A percentile compares a stretch with the other conserved stretches of the same genome.
phyloP scores from a whole-genome alignment of 1,139 yeast genomes.

The Lodderomyces margitis region DNA sequence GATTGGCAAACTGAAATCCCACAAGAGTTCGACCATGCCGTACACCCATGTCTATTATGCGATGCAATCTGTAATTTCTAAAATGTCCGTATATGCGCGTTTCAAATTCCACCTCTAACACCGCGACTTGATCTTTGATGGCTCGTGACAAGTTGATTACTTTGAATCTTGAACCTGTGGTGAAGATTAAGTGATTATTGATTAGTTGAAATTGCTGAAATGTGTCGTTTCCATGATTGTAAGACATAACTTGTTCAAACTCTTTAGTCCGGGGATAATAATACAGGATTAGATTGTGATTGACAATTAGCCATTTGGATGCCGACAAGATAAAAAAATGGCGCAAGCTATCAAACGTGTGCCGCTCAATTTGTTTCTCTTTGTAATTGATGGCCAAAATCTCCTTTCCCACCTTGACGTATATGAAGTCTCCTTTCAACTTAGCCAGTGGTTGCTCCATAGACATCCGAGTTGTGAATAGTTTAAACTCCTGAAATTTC shows the following conservation, averaged over 20 bases:
- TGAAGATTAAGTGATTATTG: slow-evolving; percentile 13
- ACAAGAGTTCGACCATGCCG: slow-evolving; percentile 7
- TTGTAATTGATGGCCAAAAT: not conserved
- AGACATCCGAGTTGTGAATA: not conserved
- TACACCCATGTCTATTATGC: slow-evolving; percentile 11
- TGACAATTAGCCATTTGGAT: slow-evolving; percentile 1
- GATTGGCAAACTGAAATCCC: slow-evolving; percentile 13
- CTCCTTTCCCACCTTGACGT: not conserved
- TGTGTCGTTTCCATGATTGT: slow-evolving; percentile 13
- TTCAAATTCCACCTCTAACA: slow-evolving; percentile 7
- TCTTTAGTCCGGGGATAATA: not conserved
- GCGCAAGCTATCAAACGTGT: not conserved
- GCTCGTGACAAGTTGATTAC: slow-evolving; percentile 11
- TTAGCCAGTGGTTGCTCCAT: not conserved
- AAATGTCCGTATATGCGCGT: slow-evolving; percentile 14
- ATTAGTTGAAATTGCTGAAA: slow-evolving; percentile 14
- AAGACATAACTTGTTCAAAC: not conserved
- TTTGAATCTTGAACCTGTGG: slow-evolving; percentile 10
- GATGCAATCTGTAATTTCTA: slow-evolving; percentile 11
- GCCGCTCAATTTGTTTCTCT: not conserved
- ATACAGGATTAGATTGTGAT: slow-evolving; percentile 3
- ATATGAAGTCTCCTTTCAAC: not conserved
- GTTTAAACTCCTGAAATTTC: slow-evolving; percentile 5
- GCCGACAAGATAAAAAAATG: slow-evolving; percentile 5
- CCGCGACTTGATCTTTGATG: slow-evolving; percentile 1